A percentile compares a stretch with the other conserved stretches of the same genome.
Conservation (phyloP, 768 basidiomycete genomes). For the Clathrus columnatus region DNA sequence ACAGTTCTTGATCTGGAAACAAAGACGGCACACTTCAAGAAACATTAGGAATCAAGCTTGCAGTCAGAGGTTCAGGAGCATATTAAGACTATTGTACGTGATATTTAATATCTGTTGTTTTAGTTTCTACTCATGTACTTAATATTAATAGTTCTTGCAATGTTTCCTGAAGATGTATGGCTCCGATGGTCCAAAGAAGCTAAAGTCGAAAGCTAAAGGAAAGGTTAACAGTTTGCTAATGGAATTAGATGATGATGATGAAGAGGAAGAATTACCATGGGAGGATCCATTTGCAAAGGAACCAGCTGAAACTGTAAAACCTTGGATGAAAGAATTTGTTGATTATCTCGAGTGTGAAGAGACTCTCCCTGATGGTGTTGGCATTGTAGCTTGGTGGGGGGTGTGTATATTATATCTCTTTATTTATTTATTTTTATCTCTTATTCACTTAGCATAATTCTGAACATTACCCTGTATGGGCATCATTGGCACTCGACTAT, state of each 20-base stretch:
- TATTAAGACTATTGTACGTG: slow-evolving; percentile 17
- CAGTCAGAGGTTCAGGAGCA: slow-evolving; percentile 12
- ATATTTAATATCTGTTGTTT: neutral
- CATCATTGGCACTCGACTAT: slow-evolving; percentile 28
- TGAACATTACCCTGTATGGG: slow-evolving; percentile 25
- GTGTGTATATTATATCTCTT: slow-evolving; percentile 16
- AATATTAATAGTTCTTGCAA: slow-evolving; percentile 13
- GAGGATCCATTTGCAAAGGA: neutral
- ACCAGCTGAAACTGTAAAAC: slow-evolving; percentile 4
- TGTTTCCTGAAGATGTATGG: slow-evolving; percentile 4
- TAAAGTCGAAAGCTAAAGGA: neutral
- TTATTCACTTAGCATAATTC: slow-evolving; percentile 19
- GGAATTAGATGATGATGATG: slow-evolving; percentile 12
- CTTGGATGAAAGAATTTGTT: slow-evolving; percentile 17
- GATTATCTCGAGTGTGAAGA: slow-evolving; percentile 17
- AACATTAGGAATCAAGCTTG: slow-evolving; percentile 19
- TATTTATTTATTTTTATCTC: neutral
- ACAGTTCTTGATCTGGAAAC: slow-evolving; percentile 20
- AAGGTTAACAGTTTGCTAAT: slow-evolving; percentile 1
- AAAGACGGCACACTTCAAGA: slow-evolving; percentile 20
- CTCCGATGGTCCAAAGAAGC: neutral
- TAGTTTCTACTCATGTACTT: neutral
- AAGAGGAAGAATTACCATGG: neutral
- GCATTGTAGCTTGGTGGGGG: slow-evolving; percentile 27
- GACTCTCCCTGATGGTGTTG: slow-evolving; percentile 15